A percentile compares a stretch with the other conserved stretches of the same genome.
These are phyloP conservation scores for Diaporthe sp. DNA, from an alignment of 2,329 filamentous ascomycete species.

Conservation along the genomic window DNA sequence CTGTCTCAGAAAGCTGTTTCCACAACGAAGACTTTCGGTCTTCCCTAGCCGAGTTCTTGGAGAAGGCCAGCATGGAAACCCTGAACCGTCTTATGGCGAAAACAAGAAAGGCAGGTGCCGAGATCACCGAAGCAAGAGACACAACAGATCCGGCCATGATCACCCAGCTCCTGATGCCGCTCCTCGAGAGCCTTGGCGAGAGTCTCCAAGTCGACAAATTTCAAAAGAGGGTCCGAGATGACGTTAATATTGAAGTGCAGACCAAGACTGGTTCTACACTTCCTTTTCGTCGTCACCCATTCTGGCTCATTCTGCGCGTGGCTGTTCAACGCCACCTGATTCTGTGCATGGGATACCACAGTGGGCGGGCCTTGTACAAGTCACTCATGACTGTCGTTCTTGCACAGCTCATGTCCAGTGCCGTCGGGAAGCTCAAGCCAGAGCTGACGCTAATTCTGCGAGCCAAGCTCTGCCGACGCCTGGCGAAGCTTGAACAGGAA, in stretches of 20 bases:
- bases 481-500: conserved; percentile 67
- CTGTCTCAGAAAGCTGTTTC: conserved; percentile 53
- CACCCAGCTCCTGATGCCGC: conserved; percentile 68
- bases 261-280: conserved; percentile 48
- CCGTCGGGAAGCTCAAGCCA: conserved; percentile 44
- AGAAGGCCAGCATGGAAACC: conserved; percentile 65
- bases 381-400: conserved; percentile 65
- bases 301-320: conserved; percentile 73
- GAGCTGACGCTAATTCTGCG: conserved; percentile 57
- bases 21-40: conserved; percentile 25
- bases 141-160: conserved; percentile 68
- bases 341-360: conserved; percentile 51
- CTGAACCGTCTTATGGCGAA: conserved; percentile 64
- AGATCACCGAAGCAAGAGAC: conserved; percentile 68
- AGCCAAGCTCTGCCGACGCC: conserved; percentile 65
- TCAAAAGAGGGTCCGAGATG: conserved; percentile 71
- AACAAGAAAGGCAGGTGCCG: conserved; percentile 62
- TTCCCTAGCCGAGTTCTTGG: conserved; percentile 65
- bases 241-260: conserved; percentile 59
- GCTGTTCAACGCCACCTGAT: conserved; percentile 64
- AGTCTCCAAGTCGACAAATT: conserved; percentile 52
- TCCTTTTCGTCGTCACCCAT: conserved; percentile 72
- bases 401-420: conserved; percentile 58
- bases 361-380: conserved; percentile 67
- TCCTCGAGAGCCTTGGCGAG: conserved; percentile 66